A percentile compares a stretch with the other conserved stretches of the same genome.
phyloP scores from a whole-genome alignment of 352 stramenopile species.

The Pythium phragmitis region DNA sequence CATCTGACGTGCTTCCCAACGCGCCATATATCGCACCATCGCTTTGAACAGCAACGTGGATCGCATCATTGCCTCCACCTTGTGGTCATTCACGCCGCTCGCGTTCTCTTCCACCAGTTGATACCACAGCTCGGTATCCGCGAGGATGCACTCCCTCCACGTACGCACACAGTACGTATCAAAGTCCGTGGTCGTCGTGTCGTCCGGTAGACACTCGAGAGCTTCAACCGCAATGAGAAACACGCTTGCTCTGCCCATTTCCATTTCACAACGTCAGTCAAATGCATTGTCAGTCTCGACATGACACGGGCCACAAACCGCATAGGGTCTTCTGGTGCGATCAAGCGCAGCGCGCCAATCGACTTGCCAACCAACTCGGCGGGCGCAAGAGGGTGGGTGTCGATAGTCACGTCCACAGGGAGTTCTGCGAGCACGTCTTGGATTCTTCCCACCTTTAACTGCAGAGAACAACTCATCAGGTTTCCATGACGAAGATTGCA shows the following conservation, averaged over 20 bases:
- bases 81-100: slow-evolving; percentile 59
- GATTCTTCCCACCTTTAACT: slow-evolving; percentile 56
- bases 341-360: slow-evolving; percentile 44
- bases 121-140: slow-evolving; percentile 61
- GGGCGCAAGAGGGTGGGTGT: slow-evolving; percentile 36
- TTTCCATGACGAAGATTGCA: neutral
- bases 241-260: slow-evolving; percentile 44
- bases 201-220: slow-evolving; percentile 50
- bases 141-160: slow-evolving; percentile 59
- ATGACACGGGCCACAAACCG: slow-evolving; percentile 30
- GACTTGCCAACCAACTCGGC: slow-evolving; percentile 50
- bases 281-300: neutral
- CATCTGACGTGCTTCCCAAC: slow-evolving; percentile 21
- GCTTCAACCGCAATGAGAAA: slow-evolving; percentile 72
- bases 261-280: neutral
- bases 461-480: slow-evolving; percentile 12
- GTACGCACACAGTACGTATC: slow-evolving; percentile 40
- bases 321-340: slow-evolving; percentile 49
- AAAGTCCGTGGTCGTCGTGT: slow-evolving; percentile 39
- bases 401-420: slow-evolving; percentile 40
- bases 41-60: slow-evolving; percentile 65
- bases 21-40: slow-evolving; percentile 52
- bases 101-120: slow-evolving; percentile 49
- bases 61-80: slow-evolving; percentile 62
- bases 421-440: slow-evolving; percentile 66